A percentile compares a stretch with the other conserved stretches of the same genome.
These are phyloP conservation scores for Ophiostoma ulmi DNA, from an alignment of 2,329 filamentous ascomycete genomes.

Conservation along the genomic window DNA sequence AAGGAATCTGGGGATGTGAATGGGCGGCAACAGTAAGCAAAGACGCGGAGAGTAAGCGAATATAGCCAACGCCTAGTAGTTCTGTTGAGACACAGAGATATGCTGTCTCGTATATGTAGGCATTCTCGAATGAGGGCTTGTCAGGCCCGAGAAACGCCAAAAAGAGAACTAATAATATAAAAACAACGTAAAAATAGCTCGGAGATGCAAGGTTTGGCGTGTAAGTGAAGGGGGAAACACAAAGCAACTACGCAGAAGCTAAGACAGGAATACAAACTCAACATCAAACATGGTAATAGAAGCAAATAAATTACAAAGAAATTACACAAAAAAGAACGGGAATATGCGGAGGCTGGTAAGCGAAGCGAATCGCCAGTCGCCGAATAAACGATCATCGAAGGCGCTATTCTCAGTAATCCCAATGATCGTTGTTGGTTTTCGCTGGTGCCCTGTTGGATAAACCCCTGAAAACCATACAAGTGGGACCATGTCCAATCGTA, in stretches of 20 bases:
- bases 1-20: neutral
- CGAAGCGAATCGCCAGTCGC: too few relatives aligned
- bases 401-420: too few relatives aligned
- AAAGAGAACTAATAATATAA: neutral
- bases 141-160: neutral
- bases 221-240: neutral
- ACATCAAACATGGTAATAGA: neutral
- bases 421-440: too few relatives aligned
- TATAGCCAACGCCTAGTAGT: neutral
- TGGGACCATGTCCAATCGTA: neutral
- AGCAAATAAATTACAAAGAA: too few relatives aligned
- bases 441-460: neutral
- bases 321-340: too few relatives aligned
- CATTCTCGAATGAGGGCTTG: neutral
- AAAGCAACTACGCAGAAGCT: neutral
- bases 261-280: neutral
- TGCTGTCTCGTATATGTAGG: neutral
- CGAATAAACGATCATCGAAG: too few relatives aligned
- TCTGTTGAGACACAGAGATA: neutral
- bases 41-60: neutral
- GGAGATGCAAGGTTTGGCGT: neutral
- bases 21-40: neutral
- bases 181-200: neutral
- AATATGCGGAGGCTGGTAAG: too few relatives aligned
- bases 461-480: neutral